Evolutionary conservation across 805 yeast genomes (phyloP).

Genomic region (Metschnikowia shivogae): DNA sequence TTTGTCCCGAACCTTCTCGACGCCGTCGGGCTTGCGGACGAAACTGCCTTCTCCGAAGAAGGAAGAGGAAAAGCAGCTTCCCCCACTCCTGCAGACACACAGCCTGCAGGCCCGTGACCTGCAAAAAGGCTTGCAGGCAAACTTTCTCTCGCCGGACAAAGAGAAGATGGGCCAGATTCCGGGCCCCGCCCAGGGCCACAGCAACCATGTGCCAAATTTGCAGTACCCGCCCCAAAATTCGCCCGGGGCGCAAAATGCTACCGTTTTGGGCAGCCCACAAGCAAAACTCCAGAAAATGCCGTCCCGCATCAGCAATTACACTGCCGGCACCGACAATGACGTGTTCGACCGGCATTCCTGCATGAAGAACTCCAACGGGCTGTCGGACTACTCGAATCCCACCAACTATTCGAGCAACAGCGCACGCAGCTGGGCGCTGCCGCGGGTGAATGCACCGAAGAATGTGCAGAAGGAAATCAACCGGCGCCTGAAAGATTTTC

Average conservation of each 20-base stretch:
- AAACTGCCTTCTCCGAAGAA: background rate
- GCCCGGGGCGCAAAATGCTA: background rate
- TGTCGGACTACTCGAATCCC: conserved; percentile 36
- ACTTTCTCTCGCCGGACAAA: background rate
- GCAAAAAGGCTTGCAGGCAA: background rate
- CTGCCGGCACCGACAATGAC: conserved; percentile 14
- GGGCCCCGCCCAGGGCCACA: no score
- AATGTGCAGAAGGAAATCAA: conserved; percentile 39
- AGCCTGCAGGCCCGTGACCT: background rate
- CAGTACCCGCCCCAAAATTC: no score
- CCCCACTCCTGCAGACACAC: conserved; percentile 2
- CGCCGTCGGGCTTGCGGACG: conserved; percentile 12
- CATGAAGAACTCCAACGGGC: conserved; percentile 11
- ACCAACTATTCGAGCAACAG: conserved; percentile 27
- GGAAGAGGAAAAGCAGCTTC: conserved; percentile 8
- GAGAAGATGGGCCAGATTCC: no score
- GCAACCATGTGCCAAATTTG: background rate
- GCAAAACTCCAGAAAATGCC: conserved; percentile 13
- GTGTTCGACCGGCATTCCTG: conserved; percentile 12
- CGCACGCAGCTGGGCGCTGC: conserved; percentile 43
- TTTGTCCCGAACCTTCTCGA: conserved; percentile 17
- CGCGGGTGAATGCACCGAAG: conserved; percentile 31
- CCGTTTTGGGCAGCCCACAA: background rate
- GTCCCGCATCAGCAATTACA: conserved; percentile 14
- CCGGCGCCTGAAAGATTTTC: conserved; percentile 20